These are phyloP conservation scores for Pyrenophora tritici-repentis DNA, from an alignment of 2,329 filamentous ascomycete genomes.

Conservation along the genomic window DNA sequence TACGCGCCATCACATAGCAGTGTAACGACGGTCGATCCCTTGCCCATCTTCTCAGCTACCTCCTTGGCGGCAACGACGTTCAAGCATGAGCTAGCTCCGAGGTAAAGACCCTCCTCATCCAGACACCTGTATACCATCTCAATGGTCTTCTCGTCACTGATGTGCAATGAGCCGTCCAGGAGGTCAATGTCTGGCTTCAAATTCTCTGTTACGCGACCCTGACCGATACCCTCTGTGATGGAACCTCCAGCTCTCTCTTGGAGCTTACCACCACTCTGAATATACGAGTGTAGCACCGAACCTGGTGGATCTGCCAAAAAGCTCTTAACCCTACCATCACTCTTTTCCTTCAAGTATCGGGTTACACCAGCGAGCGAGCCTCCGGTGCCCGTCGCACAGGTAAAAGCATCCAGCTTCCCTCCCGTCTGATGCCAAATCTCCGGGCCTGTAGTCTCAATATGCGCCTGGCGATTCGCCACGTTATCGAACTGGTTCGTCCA, in stretches of 20 bases:
- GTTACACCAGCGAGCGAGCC: slow-evolving; percentile 91
- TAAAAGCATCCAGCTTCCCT: slow-evolving; percentile 90
- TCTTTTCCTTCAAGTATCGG: slow-evolving; percentile 83
- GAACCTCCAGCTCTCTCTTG: slow-evolving; percentile 80
- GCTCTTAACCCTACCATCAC: slow-evolving; percentile 76
- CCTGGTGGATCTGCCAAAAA: slow-evolving; percentile 95
- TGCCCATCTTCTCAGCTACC: slow-evolving; percentile 86
- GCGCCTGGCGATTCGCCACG: slow-evolving; percentile 86
- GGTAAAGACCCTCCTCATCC: slow-evolving; percentile 93
- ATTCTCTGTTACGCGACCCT: slow-evolving; percentile 96
- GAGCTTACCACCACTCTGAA: slow-evolving; percentile 81
- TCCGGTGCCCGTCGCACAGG: slow-evolving; percentile 89
- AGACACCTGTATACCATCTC: slow-evolving; percentile 97
- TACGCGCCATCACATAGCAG: slow-evolving; percentile 97
- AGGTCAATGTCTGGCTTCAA: slow-evolving; percentile 81
- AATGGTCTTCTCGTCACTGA: slow-evolving; percentile 91
- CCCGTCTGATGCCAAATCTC: slow-evolving; percentile 95
- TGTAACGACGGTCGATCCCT: slow-evolving; percentile 89
- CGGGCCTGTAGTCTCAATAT: slow-evolving; percentile 95
- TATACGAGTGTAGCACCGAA: slow-evolving; percentile 89
- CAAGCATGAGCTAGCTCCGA: slow-evolving; percentile 89
- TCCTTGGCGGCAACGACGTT: slow-evolving; percentile 97
- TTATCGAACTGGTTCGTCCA: slow-evolving; percentile 99
- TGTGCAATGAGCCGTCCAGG: slow-evolving; percentile 81
- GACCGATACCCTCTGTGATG: slow-evolving; percentile 97